Evolutionary conservation across 495 filamentous ascomycete genomes (phyloP).

Genomic region (Penicillium herquei): DNA sequence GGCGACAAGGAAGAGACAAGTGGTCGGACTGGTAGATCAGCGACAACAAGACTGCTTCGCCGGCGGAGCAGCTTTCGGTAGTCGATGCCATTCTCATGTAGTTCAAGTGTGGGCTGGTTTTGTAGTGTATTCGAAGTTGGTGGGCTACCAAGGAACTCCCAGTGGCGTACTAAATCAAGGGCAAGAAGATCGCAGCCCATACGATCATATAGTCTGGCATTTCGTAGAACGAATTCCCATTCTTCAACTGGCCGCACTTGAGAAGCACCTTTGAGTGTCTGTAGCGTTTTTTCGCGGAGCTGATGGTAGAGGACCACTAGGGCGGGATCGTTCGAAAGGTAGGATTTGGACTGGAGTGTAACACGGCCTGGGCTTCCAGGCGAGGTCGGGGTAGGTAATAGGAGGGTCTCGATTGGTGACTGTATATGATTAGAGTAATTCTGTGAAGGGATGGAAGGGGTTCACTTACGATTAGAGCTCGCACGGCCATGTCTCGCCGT

Average conservation of each 20-base stretch:
- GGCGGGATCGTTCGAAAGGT: constrained; percentile 86
- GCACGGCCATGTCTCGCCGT: constrained; percentile 78
- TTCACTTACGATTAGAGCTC: constrained; percentile 63
- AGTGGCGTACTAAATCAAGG: constrained; percentile 75
- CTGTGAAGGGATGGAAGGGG: neutral
- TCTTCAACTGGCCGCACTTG: constrained; percentile 78
- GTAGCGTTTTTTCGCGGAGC: constrained; percentile 78
- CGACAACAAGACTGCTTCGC: constrained; percentile 75
- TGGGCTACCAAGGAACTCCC: constrained; percentile 69
- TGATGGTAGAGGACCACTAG: constrained; percentile 84
- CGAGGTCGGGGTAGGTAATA: constrained; percentile 46
- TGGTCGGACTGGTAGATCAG: constrained; percentile 60
- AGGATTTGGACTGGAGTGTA: constrained; percentile 68
- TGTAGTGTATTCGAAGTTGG: constrained; percentile 30
- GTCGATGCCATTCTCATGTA: constrained; percentile 49
- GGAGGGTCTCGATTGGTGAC: constrained; percentile 74
- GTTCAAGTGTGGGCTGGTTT: constrained; percentile 20
- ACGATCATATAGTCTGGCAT: constrained; percentile 81
- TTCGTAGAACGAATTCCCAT: constrained; percentile 88
- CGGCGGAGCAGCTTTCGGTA: constrained; percentile 68
- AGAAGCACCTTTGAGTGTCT: constrained; percentile 79
- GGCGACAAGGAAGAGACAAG: neutral
- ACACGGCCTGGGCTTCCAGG: constrained; percentile 42
- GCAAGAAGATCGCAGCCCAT: constrained; percentile 98
- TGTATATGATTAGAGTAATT: constrained; percentile 26